Base-by-base conservation (phyloP, 176 grass and related monocot genomes). In the Juncus inflexus region DNA sequence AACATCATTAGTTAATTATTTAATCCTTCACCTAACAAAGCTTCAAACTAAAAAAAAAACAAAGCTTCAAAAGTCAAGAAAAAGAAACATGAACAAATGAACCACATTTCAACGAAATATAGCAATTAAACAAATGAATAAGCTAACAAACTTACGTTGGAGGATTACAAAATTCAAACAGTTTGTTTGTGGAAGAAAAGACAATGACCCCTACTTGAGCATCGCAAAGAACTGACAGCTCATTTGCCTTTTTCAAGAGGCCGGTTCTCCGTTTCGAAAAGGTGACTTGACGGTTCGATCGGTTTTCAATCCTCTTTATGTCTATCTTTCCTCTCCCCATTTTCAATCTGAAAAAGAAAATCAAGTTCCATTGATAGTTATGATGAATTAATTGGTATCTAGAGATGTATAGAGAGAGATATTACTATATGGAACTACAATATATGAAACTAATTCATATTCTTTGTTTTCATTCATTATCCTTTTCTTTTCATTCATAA, bases 251-350 rank as follows among this genome's bases (percentile, higher is more conserved):
- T 79, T 94, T 94, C 35, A 94, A 67, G 67, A 94, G 65, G 9
- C 90, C 85, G 62, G 52, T 74, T 45, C 85, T 78, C 79, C 90
- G 78, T 78, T 94, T 94, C 81, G 90, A 88, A 81, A 89, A 94
- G 14, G 90, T 89, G 60, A 88, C 90, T 63, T 94, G 84, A 11
- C 89, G 84, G 41, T 57, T 94, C 19, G 84, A 81, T 13, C 70
- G 63, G 45, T 94, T 88, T 70, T 94, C 89, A 4, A 94, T 94
- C 89, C 80, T 85, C 73, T 82, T 88, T 58, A 94, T 86, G 63
- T 94, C 81, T 37, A 94, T 74, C 78, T 85, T 94, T 15, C 89
- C 89, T 74, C 89, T 75, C 39, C 84, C 89, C 89, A 94, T 94
- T 58, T 39, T 70, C 8, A 9, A 58, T 55, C 67, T 70, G 39